Evolutionary conservation across 148 eudicot species (phyloP).

Genomic region (Linanthus parryae): DNA sequence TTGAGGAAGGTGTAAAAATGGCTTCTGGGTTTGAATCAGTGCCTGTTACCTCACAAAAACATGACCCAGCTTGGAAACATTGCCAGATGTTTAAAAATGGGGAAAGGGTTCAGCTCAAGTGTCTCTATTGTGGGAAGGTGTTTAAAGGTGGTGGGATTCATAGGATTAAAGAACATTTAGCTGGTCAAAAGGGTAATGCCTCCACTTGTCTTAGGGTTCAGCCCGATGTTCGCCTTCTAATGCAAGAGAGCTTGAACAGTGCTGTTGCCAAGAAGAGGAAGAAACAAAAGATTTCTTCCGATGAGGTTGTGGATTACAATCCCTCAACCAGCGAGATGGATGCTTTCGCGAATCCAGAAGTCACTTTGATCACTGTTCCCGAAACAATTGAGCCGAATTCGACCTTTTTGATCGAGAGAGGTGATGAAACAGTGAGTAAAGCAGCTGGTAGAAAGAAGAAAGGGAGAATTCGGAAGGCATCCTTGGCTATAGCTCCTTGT

Average conservation of each 20-base stretch:
- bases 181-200: conserved; percentile 78
- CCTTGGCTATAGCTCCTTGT: conserved; percentile 14
- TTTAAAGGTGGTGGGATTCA: conserved; percentile 97
- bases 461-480: conserved; percentile 51
- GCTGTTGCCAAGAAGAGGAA: conserved; percentile 64
- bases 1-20: conserved; percentile 24
- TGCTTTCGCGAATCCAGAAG: conserved; percentile 27
- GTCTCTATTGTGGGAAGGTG: conserved; percentile 75
- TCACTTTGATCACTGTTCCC: conserved; percentile 37
- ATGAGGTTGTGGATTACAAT: conserved; percentile 32
- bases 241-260: conserved; percentile 72
- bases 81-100: conserved; percentile 78
- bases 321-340: conserved; percentile 30
- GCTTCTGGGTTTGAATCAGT: conserved; percentile 57
- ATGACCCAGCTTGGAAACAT: conserved; percentile 98
- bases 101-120: conserved; percentile 67
- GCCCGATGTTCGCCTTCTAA: conserved; percentile 46
- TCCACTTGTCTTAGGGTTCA: conserved; percentile 58
- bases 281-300: conserved; percentile 60
- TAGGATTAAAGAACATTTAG: conserved; percentile 85
- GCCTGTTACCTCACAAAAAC: conserved; percentile 74
- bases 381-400: conserved; percentile 39
- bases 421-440: conserved; percentile 33
- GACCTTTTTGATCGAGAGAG: conserved; percentile 24
- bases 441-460: conserved; percentile 46